Evolutionary conservation across 352 stramenopile species (phyloP), one percentile per base, ranked within the genome.

Genomic region (Globisporangium orthogonon): DNA sequence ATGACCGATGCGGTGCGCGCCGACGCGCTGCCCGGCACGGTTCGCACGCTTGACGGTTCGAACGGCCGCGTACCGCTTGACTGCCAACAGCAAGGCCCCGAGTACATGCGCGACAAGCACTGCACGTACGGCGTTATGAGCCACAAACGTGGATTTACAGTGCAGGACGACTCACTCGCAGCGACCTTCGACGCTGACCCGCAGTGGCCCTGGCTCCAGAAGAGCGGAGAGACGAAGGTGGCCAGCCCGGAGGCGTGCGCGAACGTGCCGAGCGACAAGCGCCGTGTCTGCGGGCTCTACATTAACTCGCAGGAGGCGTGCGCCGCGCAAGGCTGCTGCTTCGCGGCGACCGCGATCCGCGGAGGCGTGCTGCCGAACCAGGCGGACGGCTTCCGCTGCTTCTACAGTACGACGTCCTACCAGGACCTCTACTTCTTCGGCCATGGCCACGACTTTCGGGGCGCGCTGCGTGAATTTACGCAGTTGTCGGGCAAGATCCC

Each of bases 351-450:
- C 9, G 49, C 60, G n/a, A 23, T 61, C 3, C 23, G 55, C 5
- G 46, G 48, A 0, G 58, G 15, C 18, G 28, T 15, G 11, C 53
- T n/a, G n/a, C n/a, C 44, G 4, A 58, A 33, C 29, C 28, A 41
- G 14, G 33, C 40, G 23, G 52, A 65, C 3, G 60, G 56, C 4
- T 72, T 71, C 50, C 50, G 33, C 3, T 74, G 67, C 65, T 74
- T 63, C 64, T 74, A 74, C 50, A 66, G 63, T 50, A 17, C 52
- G 7, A 40, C 39, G 6, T 68, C 64, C 31, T 74, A 72, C 51
- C 61, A 73, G 35, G 74, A 83, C 51, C 52, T 79, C 30, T 83
- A 83, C 56, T 63, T 83, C n/a, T 71, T 83, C 37, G 69, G 60
- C 4, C 70, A 83, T 55, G 74, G 74, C 11, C 66, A 66, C 31